Evolutionary conservation across 768 basidiomycete species (phyloP).

Genomic region (Tricholoma sp.): DNA sequence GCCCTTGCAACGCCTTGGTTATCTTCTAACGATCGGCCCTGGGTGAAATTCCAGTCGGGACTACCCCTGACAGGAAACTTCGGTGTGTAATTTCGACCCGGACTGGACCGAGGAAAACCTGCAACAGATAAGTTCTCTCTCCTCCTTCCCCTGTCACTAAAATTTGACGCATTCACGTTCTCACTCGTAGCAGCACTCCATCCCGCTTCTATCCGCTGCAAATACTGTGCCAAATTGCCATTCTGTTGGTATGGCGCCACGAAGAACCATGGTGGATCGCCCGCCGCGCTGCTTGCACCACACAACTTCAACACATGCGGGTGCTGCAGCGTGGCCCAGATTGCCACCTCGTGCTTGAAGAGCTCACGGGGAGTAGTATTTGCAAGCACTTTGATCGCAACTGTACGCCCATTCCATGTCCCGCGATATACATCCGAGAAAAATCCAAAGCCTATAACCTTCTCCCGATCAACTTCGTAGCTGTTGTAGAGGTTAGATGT

Average conservation of each 20-base stretch:
- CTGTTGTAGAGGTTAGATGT: constrained; percentile 20
- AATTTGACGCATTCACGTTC: too few relatives aligned
- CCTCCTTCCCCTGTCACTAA: too few relatives aligned
- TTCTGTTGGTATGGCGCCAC: constrained; percentile 70
- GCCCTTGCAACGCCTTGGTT: too few relatives aligned
- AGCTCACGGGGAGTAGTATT: constrained; percentile 54
- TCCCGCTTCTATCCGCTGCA: constrained; percentile 27
- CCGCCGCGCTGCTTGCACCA: constrained; percentile 69
- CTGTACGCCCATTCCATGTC: constrained; percentile 58
- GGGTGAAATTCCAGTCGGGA: too few relatives aligned
- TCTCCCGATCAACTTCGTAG: constrained; percentile 71
- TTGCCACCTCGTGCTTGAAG: constrained; percentile 65
- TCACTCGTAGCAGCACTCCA: too few relatives aligned
- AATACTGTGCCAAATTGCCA: constrained; percentile 57
- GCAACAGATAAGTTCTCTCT: too few relatives aligned
- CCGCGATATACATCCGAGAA: constrained; percentile 77
- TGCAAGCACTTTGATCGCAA: constrained; percentile 71
- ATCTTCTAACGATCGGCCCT: too few relatives aligned
- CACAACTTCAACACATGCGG: constrained; percentile 68
- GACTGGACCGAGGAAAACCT: too few relatives aligned
- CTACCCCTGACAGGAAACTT: too few relatives aligned
- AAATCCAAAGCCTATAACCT: constrained; percentile 66
- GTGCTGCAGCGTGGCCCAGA: constrained; percentile 70
- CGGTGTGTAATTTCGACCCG: too few relatives aligned
- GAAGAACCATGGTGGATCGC: constrained; percentile 73